Evolutionary conservation across 2,329 filamentous ascomycete species (phyloP).

Genomic region (Fusarium pseudocircinatum): DNA sequence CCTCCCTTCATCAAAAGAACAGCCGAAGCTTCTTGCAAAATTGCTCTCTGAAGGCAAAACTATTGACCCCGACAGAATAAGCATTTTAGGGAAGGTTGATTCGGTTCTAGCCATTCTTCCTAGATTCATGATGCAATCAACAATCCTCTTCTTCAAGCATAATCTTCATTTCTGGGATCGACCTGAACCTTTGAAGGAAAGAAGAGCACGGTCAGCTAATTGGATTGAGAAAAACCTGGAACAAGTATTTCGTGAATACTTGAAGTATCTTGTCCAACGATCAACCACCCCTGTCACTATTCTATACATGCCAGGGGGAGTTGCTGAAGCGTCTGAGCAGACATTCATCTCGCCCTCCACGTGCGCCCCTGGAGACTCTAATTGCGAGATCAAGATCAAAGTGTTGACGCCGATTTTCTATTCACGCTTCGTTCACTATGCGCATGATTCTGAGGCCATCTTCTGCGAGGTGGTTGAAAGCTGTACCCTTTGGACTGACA

Average conservation of each 20-base stretch:
- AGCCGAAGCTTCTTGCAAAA: slow-evolving; percentile 69
- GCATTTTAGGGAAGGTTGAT: slow-evolving; percentile 57
- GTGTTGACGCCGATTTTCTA: slow-evolving; percentile 75
- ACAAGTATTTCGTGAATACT: slow-evolving; percentile 57
- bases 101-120: slow-evolving; percentile 73
- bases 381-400: slow-evolving; percentile 61
- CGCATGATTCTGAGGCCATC: slow-evolving; percentile 69
- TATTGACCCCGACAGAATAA: slow-evolving; percentile 60
- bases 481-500: slow-evolving; percentile 66
- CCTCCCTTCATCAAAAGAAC: slow-evolving; percentile 66
- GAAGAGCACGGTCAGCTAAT: slow-evolving; percentile 63
- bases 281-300: slow-evolving; percentile 58
- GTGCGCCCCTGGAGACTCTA: slow-evolving; percentile 9
- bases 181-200: slow-evolving; percentile 68
- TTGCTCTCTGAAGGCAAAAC: slow-evolving; percentile 63
- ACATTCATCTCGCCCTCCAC: slow-evolving; percentile 50
- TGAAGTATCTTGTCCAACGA: slow-evolving; percentile 60
- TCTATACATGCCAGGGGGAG: slow-evolving; percentile 63
- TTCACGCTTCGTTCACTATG: slow-evolving; percentile 70
- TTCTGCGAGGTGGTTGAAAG: slow-evolving; percentile 69
- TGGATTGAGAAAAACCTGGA: slow-evolving; percentile 59
- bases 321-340: slow-evolving; percentile 50
- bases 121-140: slow-evolving; percentile 70
- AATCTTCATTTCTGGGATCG: slow-evolving; percentile 72
- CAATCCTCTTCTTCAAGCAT: slow-evolving; percentile 63